Evolutionary conservation across 2,329 filamentous ascomycete genomes (phyloP).

Genomic region (Monilinia fructigena): DNA sequence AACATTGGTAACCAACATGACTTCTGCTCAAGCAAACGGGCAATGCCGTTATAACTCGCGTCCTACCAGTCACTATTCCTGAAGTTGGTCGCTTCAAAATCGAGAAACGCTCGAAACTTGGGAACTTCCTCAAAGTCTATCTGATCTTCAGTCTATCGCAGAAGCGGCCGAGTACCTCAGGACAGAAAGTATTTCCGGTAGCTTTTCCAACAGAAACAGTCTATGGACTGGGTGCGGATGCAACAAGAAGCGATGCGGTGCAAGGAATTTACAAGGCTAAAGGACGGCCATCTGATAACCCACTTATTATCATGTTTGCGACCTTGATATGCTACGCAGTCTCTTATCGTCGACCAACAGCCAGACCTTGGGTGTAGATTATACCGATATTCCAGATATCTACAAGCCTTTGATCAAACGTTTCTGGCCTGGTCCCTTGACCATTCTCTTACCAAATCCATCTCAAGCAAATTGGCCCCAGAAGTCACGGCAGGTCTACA

Average conservation of each 20-base stretch:
- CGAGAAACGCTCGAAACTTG: conserved; percentile 34
- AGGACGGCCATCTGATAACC: conserved; percentile 88
- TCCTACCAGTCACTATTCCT: conserved; percentile 31
- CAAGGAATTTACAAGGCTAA: conserved; percentile 92
- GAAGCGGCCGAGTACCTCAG: conserved; percentile 37
- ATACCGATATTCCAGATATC: conserved; percentile 37
- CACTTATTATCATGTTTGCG: conserved; percentile 91
- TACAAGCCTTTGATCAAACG: conserved; percentile 74
- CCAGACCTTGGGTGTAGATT: conserved; percentile 35
- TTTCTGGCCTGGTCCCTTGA: conserved; percentile 95
- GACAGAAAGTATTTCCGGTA: conserved; percentile 58
- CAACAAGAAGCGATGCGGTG: conserved; percentile 79
- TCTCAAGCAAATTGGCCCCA: conserved; percentile 69
- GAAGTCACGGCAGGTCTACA: conserved; percentile 84
- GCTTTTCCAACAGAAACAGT: conserved; percentile 98
- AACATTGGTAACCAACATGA: conserved; percentile 30
- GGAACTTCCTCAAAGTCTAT: conserved; percentile 30
- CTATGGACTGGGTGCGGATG: conserved; percentile 94
- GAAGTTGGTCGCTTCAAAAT: conserved; percentile 35
- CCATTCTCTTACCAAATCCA: conserved; percentile 81
- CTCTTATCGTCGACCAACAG: conserved; percentile 28
- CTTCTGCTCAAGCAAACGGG: conserved; percentile 26
- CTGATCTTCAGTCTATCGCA: conserved; percentile 28
- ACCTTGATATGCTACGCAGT: conserved; percentile 49
- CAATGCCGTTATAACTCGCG: conserved; percentile 30